These are phyloP conservation scores for Parietichytrium sp. DNA, from an alignment of 108 stramenopile genomes.

Conservation along the genomic window DNA sequence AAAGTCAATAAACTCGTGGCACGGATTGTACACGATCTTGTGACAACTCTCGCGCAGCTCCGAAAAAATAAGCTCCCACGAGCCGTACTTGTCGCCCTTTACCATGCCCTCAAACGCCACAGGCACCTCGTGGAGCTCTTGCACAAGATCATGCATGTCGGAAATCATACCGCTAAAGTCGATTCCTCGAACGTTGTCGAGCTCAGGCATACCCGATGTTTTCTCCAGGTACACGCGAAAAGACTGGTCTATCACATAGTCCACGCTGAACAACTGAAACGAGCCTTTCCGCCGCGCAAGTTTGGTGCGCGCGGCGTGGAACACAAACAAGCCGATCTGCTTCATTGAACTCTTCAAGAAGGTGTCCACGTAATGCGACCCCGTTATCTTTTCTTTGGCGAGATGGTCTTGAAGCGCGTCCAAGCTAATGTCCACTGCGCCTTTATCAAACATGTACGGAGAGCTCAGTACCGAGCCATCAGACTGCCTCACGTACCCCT, in stretches of 20 bases:
- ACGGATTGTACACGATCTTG: constrained; percentile 37
- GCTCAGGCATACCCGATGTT: constrained; percentile 18
- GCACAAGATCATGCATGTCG: constrained; percentile 25
- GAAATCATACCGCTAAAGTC: not conserved
- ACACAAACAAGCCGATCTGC: constrained; percentile 12
- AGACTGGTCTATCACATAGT: constrained; percentile 33
- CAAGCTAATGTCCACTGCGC: not conserved
- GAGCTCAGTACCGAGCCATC: not conserved
- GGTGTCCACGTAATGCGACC: constrained; percentile 36
- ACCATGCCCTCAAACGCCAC: constrained; percentile 38
- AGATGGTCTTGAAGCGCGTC: not conserved
- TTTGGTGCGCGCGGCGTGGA: constrained; percentile 29
- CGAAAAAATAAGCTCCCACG: constrained; percentile 11
- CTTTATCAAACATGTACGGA: constrained; percentile 22
- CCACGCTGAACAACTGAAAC: constrained; percentile 16
- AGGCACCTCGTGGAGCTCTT: constrained; percentile 39
- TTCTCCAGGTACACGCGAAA: constrained; percentile 30
- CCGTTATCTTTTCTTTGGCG: not conserved
- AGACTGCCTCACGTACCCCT: not conserved
- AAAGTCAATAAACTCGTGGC: constrained; percentile 27
- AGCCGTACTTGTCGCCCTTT: constrained; percentile 35
- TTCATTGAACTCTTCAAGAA: constrained; percentile 10
- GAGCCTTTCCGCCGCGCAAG: not conserved
- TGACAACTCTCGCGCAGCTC: constrained; percentile 15
- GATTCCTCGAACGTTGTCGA: not conserved